These are phyloP conservation scores for Penicillium decumbens DNA, from an alignment of 2,329 filamentous ascomycete species.

Conservation along the genomic window DNA sequence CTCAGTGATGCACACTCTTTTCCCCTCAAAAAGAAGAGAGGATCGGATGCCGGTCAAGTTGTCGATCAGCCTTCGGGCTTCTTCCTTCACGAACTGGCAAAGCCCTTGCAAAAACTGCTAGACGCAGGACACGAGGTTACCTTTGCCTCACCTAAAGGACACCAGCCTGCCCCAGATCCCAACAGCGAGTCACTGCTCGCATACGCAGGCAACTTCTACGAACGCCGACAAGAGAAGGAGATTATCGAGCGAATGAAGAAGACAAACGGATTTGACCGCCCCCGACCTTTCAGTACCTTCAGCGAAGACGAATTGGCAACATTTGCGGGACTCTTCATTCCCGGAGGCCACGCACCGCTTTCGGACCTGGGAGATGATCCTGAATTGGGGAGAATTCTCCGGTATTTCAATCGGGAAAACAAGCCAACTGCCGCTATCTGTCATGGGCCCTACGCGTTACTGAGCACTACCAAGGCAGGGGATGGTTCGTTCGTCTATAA, in stretches of 20 bases:
- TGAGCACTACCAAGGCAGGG: slow-evolving; percentile 39
- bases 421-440: slow-evolving; percentile 48
- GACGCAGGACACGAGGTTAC: slow-evolving; percentile 41
- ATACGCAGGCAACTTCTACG: slow-evolving; percentile 47
- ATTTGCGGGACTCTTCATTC: slow-evolving; percentile 44
- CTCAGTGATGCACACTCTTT: slow-evolving; percentile 43
- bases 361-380: slow-evolving; percentile 40
- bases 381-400: slow-evolving; percentile 43
- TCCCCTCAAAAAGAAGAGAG: slow-evolving; percentile 30
- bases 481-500: slow-evolving; percentile 42
- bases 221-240: slow-evolving; percentile 39
- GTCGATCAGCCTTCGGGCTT: slow-evolving; percentile 33
- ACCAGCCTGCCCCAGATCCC: slow-evolving; percentile 42
- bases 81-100: slow-evolving; percentile 41
- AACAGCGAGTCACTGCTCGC: slow-evolving; percentile 41
- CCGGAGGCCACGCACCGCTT: slow-evolving; percentile 46
- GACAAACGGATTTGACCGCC: slow-evolving; percentile 42
- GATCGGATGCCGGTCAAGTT: slow-evolving; percentile 20
- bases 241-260: slow-evolving; percentile 45
- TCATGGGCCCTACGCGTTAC: slow-evolving; percentile 45
- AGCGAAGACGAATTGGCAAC: slow-evolving; percentile 38
- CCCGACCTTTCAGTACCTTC: slow-evolving; percentile 39
- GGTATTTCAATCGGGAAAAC: slow-evolving; percentile 37
- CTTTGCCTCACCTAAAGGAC: slow-evolving; percentile 45
- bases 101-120: slow-evolving; percentile 37